Conservation (phyloP, 2,329 filamentous ascomycete genomes). For the Parafenestella ontariensis region DNA sequence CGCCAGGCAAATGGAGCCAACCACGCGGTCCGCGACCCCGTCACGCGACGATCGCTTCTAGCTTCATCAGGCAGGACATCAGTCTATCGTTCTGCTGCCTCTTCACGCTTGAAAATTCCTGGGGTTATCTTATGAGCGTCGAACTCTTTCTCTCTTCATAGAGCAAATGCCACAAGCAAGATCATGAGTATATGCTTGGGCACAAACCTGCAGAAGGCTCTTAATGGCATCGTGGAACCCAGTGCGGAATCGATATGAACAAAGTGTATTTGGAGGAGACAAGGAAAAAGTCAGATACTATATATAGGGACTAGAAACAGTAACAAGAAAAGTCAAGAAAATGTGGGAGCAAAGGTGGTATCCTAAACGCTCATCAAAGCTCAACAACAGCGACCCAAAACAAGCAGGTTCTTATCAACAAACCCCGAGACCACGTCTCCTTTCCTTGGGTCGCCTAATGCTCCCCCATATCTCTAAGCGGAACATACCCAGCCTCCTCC, state of each 20-base stretch:
- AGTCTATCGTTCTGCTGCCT: neutral
- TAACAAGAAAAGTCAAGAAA: neutral
- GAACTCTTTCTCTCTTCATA: too few species aligned
- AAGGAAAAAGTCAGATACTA: slow-evolving; percentile 4
- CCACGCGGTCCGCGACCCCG: slow-evolving; percentile 22
- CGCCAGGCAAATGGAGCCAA: slow-evolving; percentile 12
- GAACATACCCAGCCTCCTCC: slow-evolving; percentile 55
- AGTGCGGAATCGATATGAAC: neutral
- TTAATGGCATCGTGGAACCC: too few species aligned
- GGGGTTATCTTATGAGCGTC: too few species aligned
- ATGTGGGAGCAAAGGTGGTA: slow-evolving; percentile 12
- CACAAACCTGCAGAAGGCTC: too few species aligned
- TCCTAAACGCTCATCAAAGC: slow-evolving; percentile 11
- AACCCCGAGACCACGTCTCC: neutral
- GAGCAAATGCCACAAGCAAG: too few species aligned
- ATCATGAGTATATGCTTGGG: neutral
- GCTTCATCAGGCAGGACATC: slow-evolving; percentile 4
- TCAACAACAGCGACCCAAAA: neutral
- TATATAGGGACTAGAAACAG: slow-evolving; percentile 8
- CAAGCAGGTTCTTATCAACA: neutral
- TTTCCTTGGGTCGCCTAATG: slow-evolving; percentile 10
- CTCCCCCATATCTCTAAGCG: slow-evolving; percentile 52
- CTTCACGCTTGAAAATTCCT: too few species aligned
- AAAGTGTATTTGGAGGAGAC: neutral
- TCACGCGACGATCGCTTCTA: slow-evolving; percentile 23